Conservation (phyloP, 2,329 filamentous ascomycete genomes). For the Bipolaris cookei region DNA sequence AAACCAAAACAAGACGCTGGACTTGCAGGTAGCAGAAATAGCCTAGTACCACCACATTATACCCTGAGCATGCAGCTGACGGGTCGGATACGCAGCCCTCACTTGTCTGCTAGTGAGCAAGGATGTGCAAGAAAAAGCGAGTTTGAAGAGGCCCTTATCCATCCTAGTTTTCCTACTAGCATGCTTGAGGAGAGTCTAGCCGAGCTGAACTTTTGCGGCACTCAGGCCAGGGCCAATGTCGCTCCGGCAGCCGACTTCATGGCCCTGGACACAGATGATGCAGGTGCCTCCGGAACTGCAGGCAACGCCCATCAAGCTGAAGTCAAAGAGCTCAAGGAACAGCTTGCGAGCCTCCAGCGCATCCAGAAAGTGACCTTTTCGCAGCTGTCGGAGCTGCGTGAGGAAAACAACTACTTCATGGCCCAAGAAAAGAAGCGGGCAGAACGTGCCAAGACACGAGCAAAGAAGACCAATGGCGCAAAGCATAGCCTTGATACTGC, state of each 20-base stretch:
- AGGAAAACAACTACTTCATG: conserved; percentile 50
- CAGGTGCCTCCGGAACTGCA: conserved; percentile 3
- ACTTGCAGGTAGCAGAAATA: conserved; percentile 38
- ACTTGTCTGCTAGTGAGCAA: conserved; percentile 41
- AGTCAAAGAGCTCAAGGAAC: conserved; percentile 45
- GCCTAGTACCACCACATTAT: conserved; percentile 63
- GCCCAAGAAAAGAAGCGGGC: conserved; percentile 40
- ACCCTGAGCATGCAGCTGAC: conserved; percentile 69
- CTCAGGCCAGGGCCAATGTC: conserved; percentile 24
- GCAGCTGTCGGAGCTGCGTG: conserved; percentile 53
- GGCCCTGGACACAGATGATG: conserved; percentile 23
- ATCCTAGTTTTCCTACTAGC: conserved; percentile 51
- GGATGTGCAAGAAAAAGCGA: conserved; percentile 23
- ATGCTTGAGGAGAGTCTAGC: conserved; percentile 50
- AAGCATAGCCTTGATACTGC: conserved; percentile 12
- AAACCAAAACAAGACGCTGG: conserved; percentile 78
- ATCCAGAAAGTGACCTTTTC: conserved; percentile 55
- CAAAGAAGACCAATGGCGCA: conserved; percentile 33
- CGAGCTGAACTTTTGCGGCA: conserved; percentile 42
- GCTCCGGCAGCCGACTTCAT: conserved; percentile 45
- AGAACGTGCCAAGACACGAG: conserved; percentile 29
- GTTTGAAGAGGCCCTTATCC: conserved; percentile 53
- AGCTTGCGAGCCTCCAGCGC: conserved; percentile 53
- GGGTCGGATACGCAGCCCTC: conserved; percentile 31
- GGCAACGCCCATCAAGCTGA: conserved; percentile 31